Conservation (phyloP, 2,329 filamentous ascomycete species). For the Thermoascus crustaceus region DNA sequence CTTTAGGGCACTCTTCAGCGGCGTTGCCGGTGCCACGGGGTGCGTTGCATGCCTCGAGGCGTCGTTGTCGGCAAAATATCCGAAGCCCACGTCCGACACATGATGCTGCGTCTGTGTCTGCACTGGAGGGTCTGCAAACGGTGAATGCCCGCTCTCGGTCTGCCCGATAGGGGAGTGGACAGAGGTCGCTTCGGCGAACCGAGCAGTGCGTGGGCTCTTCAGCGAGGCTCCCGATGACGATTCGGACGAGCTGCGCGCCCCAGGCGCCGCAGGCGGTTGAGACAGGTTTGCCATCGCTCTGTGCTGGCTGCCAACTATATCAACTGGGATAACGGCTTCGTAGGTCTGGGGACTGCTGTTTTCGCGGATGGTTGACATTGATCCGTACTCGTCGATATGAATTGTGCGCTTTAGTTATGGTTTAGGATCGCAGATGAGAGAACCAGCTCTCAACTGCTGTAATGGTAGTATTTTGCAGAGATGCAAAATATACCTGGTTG, state of each 20-base stretch:
- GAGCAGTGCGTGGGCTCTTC: slow-evolving; percentile 50
- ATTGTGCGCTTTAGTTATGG: too few relatives aligned
- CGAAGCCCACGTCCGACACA: slow-evolving; percentile 83
- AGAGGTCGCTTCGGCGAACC: slow-evolving; percentile 58
- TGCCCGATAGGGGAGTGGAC: slow-evolving; percentile 54
- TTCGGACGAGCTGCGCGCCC: slow-evolving; percentile 22
- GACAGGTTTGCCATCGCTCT: slow-evolving; percentile 15
- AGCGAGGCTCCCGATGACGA: slow-evolving; percentile 25
- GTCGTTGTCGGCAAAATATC: slow-evolving; percentile 64
- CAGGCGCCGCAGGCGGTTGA: slow-evolving; percentile 12
- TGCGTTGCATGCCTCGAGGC: slow-evolving; percentile 38
- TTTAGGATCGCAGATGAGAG: slow-evolving; percentile 15
- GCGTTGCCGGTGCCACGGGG: slow-evolving; percentile 63
- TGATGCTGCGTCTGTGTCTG: slow-evolving; percentile 43
- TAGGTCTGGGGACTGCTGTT: slow-evolving; percentile 24
- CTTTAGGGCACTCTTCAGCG: slow-evolving; percentile 84
- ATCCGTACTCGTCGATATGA: too few relatives aligned
- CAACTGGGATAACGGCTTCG: slow-evolving; percentile 31
- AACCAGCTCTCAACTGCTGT: slow-evolving; percentile 28
- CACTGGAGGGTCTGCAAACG: slow-evolving; percentile 45
- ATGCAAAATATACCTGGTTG: not conserved
- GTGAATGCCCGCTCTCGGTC: slow-evolving; percentile 35
- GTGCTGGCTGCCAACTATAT: slow-evolving; percentile 26
- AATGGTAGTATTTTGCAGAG: too few relatives aligned
- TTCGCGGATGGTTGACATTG: slow-evolving; percentile 20